Evolutionary conservation across 768 basidiomycete genomes (phyloP), one percentile per base, ranked within the genome.

Genomic region (Neoboletus brunneissimus): DNA sequence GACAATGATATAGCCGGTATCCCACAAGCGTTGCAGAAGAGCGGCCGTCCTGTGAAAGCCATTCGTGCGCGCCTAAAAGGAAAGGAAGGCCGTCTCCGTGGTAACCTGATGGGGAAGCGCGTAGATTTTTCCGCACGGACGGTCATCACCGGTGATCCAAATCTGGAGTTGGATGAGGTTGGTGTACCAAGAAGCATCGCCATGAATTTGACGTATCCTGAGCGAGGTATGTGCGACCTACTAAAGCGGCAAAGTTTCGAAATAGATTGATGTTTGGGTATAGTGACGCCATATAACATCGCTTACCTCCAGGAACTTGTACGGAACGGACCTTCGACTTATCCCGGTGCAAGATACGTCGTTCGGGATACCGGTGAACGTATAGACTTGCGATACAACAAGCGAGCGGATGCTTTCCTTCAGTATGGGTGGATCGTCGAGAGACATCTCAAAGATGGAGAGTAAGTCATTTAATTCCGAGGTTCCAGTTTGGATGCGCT

Each of bases 381-480:
- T 54, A 95, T 98, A 62, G 97, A 99, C 74, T 72, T 98, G 67
- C 85, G 94, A 57, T 97, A 98, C 75, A 96, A 98, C 73, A 97
- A 95, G 76, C 87, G 92, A 23, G 88, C 92, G 7, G 94, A 97
- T 65, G 93, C 94, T 16, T 93, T 94, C 70, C 77, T 99, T 53
- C 94, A 98, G 69, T 98, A 94, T 67, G 97, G 97, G 0, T 98
- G 96, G 95, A 90, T 98, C 50, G 96, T 99, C 2, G 97, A 99
- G 75, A 79, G 97, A 22, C 97, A 99, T 76, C 73, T 99, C 61
- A 96, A 93, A 76, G 94, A 98, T 68, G 97, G 96, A 80, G 97
- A 99, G 92, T 96, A 66, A 79, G 95, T 85, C 1, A 29, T n/a
- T 2, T 46, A 16, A 8, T 40, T 12, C 23, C 23, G 32, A 16